A percentile compares a stretch with the other conserved stretches of the same genome.
Conservation (phyloP, 768 basidiomycete species). For the Leccinum arenicola region DNA sequence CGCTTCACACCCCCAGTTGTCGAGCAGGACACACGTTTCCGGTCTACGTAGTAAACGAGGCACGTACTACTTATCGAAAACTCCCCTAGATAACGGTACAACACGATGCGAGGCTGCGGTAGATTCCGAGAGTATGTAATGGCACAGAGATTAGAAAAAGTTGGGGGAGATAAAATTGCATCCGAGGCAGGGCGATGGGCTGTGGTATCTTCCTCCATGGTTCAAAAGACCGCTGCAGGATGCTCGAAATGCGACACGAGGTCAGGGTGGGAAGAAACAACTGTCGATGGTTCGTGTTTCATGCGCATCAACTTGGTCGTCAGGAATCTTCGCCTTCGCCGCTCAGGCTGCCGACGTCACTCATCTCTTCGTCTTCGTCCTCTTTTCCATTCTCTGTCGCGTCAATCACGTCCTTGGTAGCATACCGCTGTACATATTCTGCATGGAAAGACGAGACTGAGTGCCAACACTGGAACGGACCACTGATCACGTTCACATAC, state of each 20-base stretch:
- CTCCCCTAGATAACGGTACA: constrained; percentile 33
- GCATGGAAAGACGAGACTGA: constrained; percentile 5
- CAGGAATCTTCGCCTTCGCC: constrained; percentile 50
- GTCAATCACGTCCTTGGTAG: constrained; percentile 87
- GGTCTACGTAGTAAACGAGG: constrained; percentile 7
- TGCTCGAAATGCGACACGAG: constrained; percentile 16
- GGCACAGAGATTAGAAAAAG: constrained; percentile 21
- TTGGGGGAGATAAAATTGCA: constrained; percentile 12
- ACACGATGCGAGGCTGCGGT: constrained; percentile 18
- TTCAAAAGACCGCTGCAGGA: constrained; percentile 16
- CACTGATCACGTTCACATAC: constrained; percentile 37
- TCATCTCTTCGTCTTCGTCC: constrained; percentile 83
- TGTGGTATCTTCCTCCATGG: constrained; percentile 24
- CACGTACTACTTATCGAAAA: constrained; percentile 17
- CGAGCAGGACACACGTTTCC: constrained; percentile 1
- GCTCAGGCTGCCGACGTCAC: constrained; percentile 80
- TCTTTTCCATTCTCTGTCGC: constrained; percentile 60
- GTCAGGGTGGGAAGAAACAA: constrained; percentile 7
- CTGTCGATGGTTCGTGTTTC: constrained; percentile 13
- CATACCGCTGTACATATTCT: constrained; percentile 97
- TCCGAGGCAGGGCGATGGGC: constrained; percentile 16
- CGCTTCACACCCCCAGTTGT: constrained; percentile 3
- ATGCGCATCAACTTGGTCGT: constrained; percentile 12
- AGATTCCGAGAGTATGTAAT: constrained; percentile 23
- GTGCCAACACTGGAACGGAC: background rate